phyloP scores from a whole-genome alignment of 2,329 filamentous ascomycete species.

The Aspergillus tanneri region DNA sequence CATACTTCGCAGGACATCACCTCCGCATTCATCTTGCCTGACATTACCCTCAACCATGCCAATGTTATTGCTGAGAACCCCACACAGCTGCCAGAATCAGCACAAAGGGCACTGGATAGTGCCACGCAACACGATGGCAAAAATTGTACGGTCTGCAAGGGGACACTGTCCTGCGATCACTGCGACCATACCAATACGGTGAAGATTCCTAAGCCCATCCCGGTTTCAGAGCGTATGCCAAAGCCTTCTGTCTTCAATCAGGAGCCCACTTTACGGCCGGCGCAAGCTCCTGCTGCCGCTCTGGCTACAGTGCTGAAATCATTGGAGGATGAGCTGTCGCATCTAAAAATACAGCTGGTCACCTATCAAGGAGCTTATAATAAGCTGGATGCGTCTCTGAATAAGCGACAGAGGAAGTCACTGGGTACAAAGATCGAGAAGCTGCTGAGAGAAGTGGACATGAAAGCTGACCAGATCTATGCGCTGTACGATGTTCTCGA shows the following conservation, averaged over 20 bases:
- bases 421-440: constrained; percentile 62
- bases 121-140: constrained; percentile 52
- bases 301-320: constrained; percentile 81
- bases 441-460: constrained; percentile 64
- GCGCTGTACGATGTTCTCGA: constrained; percentile 79
- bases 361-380: constrained; percentile 63
- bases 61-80: constrained; percentile 30
- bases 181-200: constrained; percentile 36
- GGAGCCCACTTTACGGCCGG: constrained; percentile 60
- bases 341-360: constrained; percentile 70
- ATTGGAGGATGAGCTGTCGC: constrained; percentile 74
- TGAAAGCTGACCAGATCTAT: constrained; percentile 78
- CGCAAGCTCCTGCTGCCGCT: constrained; percentile 68
- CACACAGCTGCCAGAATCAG: constrained; percentile 37
- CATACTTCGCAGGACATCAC: constrained; percentile 57
- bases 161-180: constrained; percentile 36
- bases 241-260: constrained; percentile 47
- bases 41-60: constrained; percentile 55
- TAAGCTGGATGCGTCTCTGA: constrained; percentile 64
- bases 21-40: constrained; percentile 63
- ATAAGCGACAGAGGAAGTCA: constrained; percentile 62
- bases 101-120: constrained; percentile 43
- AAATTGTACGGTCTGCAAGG: constrained; percentile 59
- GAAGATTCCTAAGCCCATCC: constrained; percentile 51
- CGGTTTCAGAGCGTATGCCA: constrained; percentile 52